phyloP scores from a whole-genome alignment of 179 eudicot genomes.

The Gypsophila paniculata region DNA sequence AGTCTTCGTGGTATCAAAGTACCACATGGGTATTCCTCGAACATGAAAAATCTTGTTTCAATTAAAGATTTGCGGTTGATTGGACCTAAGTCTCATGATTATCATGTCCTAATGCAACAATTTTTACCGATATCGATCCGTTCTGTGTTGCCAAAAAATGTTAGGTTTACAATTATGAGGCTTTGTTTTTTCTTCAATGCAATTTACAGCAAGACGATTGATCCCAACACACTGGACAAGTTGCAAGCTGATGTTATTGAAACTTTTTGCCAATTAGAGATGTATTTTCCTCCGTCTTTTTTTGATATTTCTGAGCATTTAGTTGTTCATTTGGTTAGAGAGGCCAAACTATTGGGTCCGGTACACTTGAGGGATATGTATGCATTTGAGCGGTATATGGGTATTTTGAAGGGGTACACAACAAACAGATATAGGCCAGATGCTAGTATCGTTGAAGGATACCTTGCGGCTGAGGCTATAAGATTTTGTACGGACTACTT shows the following conservation, averaged over 20 bases:
- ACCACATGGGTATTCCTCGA: not conserved
- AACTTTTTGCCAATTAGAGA: constrained; percentile 1
- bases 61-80: not conserved
- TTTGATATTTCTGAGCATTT: constrained; percentile 4
- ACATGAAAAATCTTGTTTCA: not conserved
- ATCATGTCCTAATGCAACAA: constrained; percentile 16
- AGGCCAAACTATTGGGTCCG: not conserved
- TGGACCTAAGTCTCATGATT: constrained; percentile 21
- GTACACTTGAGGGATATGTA: not conserved
- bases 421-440: not conserved
- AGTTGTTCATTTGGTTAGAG: not conserved
- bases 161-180: not conserved
- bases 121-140: not conserved
- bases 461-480: not conserved
- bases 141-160: not conserved
- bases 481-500: not conserved
- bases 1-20: not conserved
- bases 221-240: not conserved
- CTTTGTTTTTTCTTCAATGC: constrained; percentile 10
- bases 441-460: not conserved
- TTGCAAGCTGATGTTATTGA: constrained; percentile 1
- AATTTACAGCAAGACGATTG: constrained; percentile 1
- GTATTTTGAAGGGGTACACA: not conserved
- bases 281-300: constrained; percentile 4
- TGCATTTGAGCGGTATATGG: not conserved